Evolutionary conservation across 192 early-diverging fungal genomes (phyloP), one percentile per base, ranked within the genome.

Genomic region (Irineochytrium annulatum): DNA sequence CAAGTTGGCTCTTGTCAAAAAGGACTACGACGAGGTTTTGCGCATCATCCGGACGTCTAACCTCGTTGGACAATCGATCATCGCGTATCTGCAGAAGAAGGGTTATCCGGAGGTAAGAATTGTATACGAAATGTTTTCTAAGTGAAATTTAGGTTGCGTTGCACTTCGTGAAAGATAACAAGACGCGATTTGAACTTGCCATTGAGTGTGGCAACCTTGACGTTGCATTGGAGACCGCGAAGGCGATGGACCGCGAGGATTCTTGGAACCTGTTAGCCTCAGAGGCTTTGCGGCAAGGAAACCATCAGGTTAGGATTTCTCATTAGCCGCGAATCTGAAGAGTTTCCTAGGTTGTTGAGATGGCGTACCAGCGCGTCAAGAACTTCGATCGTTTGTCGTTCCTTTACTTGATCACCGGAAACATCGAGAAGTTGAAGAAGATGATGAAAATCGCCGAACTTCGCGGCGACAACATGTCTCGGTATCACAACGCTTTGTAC

Each of bases 81-180:
- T 99, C 74, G 93, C 94, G 0, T 99, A 99, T 71, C 72, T 99
- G 59, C 94, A 99, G 70, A 97, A 97, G 85, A 97, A 99, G 74
- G 97, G 97, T 0, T 97, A 97, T 69, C 93, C 97, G 0, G 97
- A 99, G 76, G 85, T 83, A 45, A 22, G 3, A 29, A 67, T 43
- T 71, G 14, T 55, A 14, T 26, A 43, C 3, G 33, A 31, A 20
- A 43, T 34, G 17, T 20, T 52, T 1, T 26, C 1, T 20, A 37
- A n/a, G 16, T 43, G 41, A 19, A 20, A 16, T 32, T 37, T 41
- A 67, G 80, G 89, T 98, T 75, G 97, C 97, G 3, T 79, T 99
- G 39, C 93, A 97, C 71, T 99, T 99, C 87, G 94, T 99, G 54
- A 89, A 94, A 65, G 97, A 99, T 63, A 87, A 86, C 58, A 90